Evolutionary conservation across 75 land plant species (phyloP), one percentile per base, ranked within the genome.

Genomic region (Chamaecyparis obtusa): DNA sequence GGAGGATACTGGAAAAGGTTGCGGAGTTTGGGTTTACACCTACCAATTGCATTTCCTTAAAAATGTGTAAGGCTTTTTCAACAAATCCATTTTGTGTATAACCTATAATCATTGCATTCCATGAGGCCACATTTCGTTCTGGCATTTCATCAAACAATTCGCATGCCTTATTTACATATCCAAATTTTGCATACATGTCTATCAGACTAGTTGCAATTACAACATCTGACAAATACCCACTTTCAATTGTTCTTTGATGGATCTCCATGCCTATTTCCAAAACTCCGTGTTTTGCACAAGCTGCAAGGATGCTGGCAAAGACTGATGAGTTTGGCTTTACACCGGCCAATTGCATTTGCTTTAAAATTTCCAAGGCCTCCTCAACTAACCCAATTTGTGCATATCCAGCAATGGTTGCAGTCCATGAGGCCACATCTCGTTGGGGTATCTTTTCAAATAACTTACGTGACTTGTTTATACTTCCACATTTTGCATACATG

Each of bases 1-100:
- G 92, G 83, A 93, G 48, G 1, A 93, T 85, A 49, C 87, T 85
- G 55, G 89, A 37, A 79, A 90, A 93, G 19, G 91, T 90, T 17
- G 49, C 71, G 4, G 84, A 30, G 15, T 87, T 76, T 32, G 88
- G 83, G 55, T 33, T 17, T 87, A 85, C 55, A 37, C 87, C 90
- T 17, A 2, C 21, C 24, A 78, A 78, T 8, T 78, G 81, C 81
- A 39, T 78, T 39, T 78, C 44, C 81, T 39, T 39, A 9, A 78
- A 78, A 41, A 39, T 19, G 21, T 39, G 27, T 1, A 78, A 37
- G 81, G 43, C 81, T 39, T 39, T 41, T 21, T 78, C 81, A 9
- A 39, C 46, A 41, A 8, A 9, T 27, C 81, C 81, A 78, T 78
- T 78, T 24, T 78, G 81, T 8, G 81, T 9, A 78, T 78, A 78